These are phyloP conservation scores for Phalaenopsis aphrodite DNA, from an alignment of 106 monocot genomes.

Conservation along the genomic window DNA sequence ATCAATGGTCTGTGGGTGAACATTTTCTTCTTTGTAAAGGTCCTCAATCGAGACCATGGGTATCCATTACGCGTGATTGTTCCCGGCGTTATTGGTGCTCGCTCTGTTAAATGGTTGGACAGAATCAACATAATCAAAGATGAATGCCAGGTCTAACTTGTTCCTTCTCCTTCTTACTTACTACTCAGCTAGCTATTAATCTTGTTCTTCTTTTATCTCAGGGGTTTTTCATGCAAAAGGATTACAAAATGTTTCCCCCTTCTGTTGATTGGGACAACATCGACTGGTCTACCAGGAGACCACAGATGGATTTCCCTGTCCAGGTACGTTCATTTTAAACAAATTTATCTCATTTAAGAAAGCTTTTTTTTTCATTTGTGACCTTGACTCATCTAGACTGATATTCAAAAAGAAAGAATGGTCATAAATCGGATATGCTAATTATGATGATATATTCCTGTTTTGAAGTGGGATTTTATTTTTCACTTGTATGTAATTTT, in stretches of 20 bases:
- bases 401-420: not conserved
- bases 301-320: slow-evolving; percentile 97
- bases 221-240: slow-evolving; percentile 97
- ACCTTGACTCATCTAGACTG: not conserved
- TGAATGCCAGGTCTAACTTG: slow-evolving; percentile 65
- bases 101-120: slow-evolving; percentile 95
- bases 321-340: slow-evolving; percentile 46
- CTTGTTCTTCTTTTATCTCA: slow-evolving; percentile 16
- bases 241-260: slow-evolving; percentile 99
- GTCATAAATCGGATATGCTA: not conserved
- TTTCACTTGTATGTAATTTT: not conserved
- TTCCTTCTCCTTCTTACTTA: not conserved
- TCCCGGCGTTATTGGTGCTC: slow-evolving; percentile 93
- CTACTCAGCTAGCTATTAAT: not conserved
- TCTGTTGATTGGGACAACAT: slow-evolving; percentile 93
- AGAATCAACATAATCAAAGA: slow-evolving; percentile 68
- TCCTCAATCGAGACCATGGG: slow-evolving; percentile 90
- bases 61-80: slow-evolving; percentile 84
- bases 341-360: not conserved
- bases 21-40: slow-evolving; percentile 22
- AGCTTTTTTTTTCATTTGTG: not conserved
- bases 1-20: not conserved
- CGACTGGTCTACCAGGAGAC: slow-evolving; percentile 63
- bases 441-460: not conserved
- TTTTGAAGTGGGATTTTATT: not conserved